Evolutionary conservation across 176 grass and related monocot genomes (phyloP).

Genomic region (Oryza meridionalis): DNA sequence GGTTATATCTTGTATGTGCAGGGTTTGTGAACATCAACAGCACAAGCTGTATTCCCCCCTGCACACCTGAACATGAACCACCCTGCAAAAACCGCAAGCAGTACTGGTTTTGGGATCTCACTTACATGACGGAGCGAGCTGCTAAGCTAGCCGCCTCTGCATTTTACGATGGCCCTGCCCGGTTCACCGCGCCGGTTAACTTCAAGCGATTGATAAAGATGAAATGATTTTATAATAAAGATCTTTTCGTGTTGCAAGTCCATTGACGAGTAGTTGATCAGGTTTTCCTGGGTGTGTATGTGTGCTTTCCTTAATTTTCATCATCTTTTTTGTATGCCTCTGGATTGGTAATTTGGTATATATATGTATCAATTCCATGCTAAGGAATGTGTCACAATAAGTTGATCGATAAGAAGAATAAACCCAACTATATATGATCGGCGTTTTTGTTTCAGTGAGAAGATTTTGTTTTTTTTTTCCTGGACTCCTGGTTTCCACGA

Average conservation of each 20-base stretch:
- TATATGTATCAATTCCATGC: too few species aligned
- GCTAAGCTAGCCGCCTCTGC: conserved; percentile 13
- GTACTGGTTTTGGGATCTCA: conserved; percentile 36
- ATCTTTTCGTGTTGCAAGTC: not conserved
- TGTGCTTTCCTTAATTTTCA: too few species aligned
- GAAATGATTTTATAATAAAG: not conserved
- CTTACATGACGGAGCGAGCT: not conserved
- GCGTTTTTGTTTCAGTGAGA: too few species aligned
- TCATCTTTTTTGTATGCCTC: too few species aligned
- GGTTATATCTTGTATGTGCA: not conserved
- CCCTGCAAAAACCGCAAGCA: conserved; percentile 22
- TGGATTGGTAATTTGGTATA: too few species aligned
- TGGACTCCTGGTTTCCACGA: too few species aligned
- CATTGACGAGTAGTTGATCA: too few species aligned
- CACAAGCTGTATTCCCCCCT: conserved; percentile 17
- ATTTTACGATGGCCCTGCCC: conserved; percentile 7
- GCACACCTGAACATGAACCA: not conserved
- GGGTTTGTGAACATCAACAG: conserved; percentile 14
- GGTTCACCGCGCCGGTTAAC: conserved; percentile 7
- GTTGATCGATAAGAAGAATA: too few species aligned
- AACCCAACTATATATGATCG: too few species aligned
- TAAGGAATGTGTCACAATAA: too few species aligned
- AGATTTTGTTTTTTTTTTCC: too few species aligned
- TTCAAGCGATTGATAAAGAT: conserved; percentile 26
- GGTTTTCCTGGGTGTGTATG: too few species aligned